Evolutionary conservation across 176 grass and related monocot genomes (phyloP).

Genomic region (Zoysia japonica): DNA sequence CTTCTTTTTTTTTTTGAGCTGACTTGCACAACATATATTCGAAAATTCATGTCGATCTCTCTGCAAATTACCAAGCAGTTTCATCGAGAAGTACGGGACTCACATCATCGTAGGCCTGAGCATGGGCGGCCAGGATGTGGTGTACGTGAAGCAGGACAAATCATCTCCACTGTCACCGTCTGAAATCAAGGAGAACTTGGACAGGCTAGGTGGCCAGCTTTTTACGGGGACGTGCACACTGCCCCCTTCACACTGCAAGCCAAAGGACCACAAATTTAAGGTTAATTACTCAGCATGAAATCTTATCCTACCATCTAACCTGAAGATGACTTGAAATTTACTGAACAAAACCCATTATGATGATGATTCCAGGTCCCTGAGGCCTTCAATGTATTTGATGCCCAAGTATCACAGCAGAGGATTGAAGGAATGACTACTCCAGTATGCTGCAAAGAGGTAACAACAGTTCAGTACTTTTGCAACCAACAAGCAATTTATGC

Average conservation of each 20-base stretch:
- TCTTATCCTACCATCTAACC: background rate
- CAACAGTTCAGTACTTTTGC: background rate
- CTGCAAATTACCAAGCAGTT: conserved; percentile 41
- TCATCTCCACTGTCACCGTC: conserved; percentile 61
- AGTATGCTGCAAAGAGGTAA: conserved; percentile 76
- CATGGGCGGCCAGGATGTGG: conserved; percentile 87
- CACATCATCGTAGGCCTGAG: conserved; percentile 76
- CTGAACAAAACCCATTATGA: conserved; percentile 12
- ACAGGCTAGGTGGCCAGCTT: conserved; percentile 80
- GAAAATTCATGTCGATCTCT: background rate
- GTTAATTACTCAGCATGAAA: conserved; percentile 28
- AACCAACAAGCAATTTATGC: background rate
- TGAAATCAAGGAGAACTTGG: conserved; percentile 76
- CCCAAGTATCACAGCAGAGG: conserved; percentile 31
- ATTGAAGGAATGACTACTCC: conserved; percentile 54
- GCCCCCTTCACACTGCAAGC: conserved; percentile 57
- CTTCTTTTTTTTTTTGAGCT: background rate
- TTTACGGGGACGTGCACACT: conserved; percentile 81
- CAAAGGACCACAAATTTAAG: conserved; percentile 72
- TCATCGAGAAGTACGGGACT: conserved; percentile 86
- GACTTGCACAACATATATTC: too few species aligned
- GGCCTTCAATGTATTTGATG: conserved; percentile 88
- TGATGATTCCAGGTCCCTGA: conserved; percentile 51
- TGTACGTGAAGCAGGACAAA: conserved; percentile 83
- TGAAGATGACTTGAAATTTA: conserved; percentile 20